These are phyloP conservation scores for Theileria luwenshuni DNA, from an alignment of 169 alveolate species.

Conservation along the genomic window DNA sequence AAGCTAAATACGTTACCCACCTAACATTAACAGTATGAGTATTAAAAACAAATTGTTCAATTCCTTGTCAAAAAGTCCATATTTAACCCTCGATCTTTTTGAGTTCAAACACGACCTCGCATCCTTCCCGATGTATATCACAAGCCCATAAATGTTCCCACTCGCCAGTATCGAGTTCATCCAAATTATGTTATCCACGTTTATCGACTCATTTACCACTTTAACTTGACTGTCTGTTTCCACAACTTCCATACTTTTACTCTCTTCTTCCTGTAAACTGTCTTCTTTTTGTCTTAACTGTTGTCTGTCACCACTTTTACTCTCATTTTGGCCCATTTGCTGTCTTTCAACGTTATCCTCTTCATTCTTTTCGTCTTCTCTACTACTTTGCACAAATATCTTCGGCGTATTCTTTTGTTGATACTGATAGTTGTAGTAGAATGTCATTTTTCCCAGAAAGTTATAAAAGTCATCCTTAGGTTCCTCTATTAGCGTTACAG, in stretches of 20 bases:
- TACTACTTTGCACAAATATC: neutral
- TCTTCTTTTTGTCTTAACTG: no score
- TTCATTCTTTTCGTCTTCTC: neutral
- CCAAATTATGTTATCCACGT: conserved; percentile 93
- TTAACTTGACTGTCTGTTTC: neutral
- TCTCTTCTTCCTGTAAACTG: neutral
- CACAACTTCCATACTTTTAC: neutral
- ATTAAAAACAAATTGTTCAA: conserved; percentile 86
- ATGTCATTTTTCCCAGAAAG: conserved; percentile 83
- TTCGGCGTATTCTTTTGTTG: no score
- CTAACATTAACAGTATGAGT: conserved; percentile 79
- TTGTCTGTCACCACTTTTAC: neutral
- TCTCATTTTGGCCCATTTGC: neutral
- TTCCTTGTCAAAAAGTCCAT: conserved; percentile 90
- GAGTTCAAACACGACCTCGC: conserved; percentile 80
- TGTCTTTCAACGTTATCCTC: neutral
- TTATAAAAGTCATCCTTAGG: conserved; percentile 88
- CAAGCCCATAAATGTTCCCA: conserved; percentile 90
- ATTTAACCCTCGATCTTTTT: conserved; percentile 84
- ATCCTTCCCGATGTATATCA: conserved; percentile 93
- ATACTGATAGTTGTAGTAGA: conserved; percentile 21
- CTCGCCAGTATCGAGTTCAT: conserved; percentile 94
- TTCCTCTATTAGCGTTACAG: conserved; percentile 78
- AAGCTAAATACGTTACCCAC: no score
- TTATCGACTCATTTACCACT: conserved; percentile 53